Evolutionary conservation across 116 monocot species (phyloP).

Genomic region (Zostera marina): DNA sequence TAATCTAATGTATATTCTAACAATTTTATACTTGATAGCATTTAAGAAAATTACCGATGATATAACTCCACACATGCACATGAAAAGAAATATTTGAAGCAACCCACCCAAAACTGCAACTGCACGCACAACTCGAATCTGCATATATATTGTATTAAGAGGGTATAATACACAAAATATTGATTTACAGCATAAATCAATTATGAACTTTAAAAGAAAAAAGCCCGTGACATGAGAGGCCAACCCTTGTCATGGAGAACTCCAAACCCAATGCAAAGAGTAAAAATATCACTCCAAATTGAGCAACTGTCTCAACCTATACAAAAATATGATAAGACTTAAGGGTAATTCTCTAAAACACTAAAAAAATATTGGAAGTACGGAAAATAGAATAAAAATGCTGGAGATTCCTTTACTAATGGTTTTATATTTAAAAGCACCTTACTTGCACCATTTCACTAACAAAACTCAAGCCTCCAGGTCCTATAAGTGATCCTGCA

Average conservation of each 20-base stretch:
- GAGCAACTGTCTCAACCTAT: constrained; percentile 91
- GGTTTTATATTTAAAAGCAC: constrained; percentile 21
- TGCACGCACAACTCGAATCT: constrained; percentile 82
- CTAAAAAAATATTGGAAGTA: too few species aligned
- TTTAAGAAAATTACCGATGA: constrained; percentile 42
- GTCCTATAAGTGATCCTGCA: constrained; percentile 92
- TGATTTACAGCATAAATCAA: too few species aligned
- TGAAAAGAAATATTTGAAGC: constrained; percentile 76
- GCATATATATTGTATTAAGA: constrained; percentile 7
- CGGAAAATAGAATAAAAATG: too few species aligned
- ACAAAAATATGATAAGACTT: neutral
- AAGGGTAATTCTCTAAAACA: too few species aligned
- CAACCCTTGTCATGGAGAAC: constrained; percentile 48
- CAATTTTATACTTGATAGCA: neutral
- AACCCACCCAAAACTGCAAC: constrained; percentile 91
- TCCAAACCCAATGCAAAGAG: constrained; percentile 94
- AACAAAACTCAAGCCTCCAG: constrained; percentile 89
- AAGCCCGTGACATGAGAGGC: too few species aligned
- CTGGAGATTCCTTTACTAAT: too few species aligned
- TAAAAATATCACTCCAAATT: constrained; percentile 90
- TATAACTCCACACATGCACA: constrained; percentile 73
- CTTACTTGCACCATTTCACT: constrained; percentile 99
- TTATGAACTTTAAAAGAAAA: too few species aligned
- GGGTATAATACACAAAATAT: too few species aligned
- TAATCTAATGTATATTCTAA: too few species aligned